Percentiles rank a stretch among this genome's conserved stretches.
Evolutionary conservation across 2,329 filamentous ascomycete genomes (phyloP).

Genomic region (Aspergillus fumigatus): DNA sequence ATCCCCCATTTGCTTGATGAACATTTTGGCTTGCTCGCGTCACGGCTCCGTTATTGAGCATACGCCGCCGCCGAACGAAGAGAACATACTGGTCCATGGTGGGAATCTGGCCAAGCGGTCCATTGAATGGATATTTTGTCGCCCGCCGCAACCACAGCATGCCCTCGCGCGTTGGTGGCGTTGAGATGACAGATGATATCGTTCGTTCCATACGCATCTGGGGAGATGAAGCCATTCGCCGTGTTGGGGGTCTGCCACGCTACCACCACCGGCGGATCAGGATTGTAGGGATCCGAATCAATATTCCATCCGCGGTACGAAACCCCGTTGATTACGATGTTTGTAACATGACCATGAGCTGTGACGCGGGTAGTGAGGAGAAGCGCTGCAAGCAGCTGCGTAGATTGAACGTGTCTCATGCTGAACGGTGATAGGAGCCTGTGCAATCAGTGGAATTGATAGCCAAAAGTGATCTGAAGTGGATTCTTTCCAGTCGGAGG

Average conservation of each 20-base stretch:
- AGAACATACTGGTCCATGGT: slow-evolving; percentile 50
- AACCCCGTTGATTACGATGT: slow-evolving; percentile 17
- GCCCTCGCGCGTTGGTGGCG: slow-evolving; percentile 47
- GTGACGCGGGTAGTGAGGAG: not conserved
- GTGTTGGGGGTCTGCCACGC: slow-evolving; percentile 51
- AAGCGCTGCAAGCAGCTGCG: not conserved
- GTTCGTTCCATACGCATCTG: slow-evolving; percentile 33
- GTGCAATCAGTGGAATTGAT: not conserved
- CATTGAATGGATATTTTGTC: slow-evolving; percentile 54
- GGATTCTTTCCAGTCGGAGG: not conserved
- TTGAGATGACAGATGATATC: slow-evolving; percentile 59
- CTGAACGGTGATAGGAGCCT: not conserved
- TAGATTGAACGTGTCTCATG: not conserved
- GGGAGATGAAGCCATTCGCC: slow-evolving; percentile 50
- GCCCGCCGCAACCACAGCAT: slow-evolving; percentile 55
- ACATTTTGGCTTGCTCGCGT: not conserved
- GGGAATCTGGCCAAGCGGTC: slow-evolving; percentile 59
- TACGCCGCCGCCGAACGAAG: not conserved
- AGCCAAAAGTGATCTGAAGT: not conserved
- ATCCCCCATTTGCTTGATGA: not conserved
- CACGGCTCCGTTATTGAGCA: not conserved
- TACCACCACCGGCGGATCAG: slow-evolving; percentile 36
- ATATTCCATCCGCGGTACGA: slow-evolving; percentile 25
- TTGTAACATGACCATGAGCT: not conserved
- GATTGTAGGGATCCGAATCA: slow-evolving; percentile 24